Percentiles rank a stretch among this genome's conserved stretches.
Conservation (phyloP, 106 monocot genomes). For the Dioscorea alata region DNA sequence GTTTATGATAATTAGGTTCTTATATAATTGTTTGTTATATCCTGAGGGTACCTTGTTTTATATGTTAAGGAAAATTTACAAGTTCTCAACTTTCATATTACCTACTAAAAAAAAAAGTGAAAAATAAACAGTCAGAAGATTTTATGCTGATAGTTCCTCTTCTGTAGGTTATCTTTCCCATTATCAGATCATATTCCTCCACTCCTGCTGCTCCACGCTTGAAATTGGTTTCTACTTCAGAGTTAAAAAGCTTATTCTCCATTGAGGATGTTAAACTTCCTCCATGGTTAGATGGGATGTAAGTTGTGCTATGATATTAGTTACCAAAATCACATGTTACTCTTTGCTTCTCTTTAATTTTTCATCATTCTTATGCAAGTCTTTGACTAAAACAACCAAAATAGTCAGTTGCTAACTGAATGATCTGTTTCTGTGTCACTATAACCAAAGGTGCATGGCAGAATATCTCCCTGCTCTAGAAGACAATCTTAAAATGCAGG, state of each 20-base stretch:
- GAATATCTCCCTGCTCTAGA: conserved; percentile 82
- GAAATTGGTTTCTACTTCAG: conserved; percentile 65
- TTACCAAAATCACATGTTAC: neutral
- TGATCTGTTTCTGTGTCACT: conserved; percentile 1
- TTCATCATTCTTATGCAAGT: neutral
- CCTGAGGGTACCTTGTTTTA: too few relatives aligned
- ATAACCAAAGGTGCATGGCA: conserved; percentile 69
- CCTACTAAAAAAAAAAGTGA: too few relatives aligned
- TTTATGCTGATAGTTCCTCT: neutral
- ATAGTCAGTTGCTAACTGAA: neutral
- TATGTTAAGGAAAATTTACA: too few relatives aligned
- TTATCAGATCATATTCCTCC: conserved; percentile 45
- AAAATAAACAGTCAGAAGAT: too few relatives aligned
- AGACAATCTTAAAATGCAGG: conserved; percentile 66
- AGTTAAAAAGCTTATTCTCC: conserved; percentile 52
- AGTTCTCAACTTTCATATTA: too few relatives aligned
- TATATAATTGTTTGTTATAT: too few relatives aligned
- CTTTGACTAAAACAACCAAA: too few relatives aligned
- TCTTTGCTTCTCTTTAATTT: neutral
- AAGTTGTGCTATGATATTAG: conserved; percentile 22
- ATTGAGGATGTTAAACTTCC: conserved; percentile 91
- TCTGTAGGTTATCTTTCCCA: conserved; percentile 75
- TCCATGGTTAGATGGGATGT: conserved; percentile 86
- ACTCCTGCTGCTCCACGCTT: conserved; percentile 55
- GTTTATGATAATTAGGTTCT: too few relatives aligned